Conservation (phyloP, 345 rosid genomes). For the Ricinus communis region DNA sequence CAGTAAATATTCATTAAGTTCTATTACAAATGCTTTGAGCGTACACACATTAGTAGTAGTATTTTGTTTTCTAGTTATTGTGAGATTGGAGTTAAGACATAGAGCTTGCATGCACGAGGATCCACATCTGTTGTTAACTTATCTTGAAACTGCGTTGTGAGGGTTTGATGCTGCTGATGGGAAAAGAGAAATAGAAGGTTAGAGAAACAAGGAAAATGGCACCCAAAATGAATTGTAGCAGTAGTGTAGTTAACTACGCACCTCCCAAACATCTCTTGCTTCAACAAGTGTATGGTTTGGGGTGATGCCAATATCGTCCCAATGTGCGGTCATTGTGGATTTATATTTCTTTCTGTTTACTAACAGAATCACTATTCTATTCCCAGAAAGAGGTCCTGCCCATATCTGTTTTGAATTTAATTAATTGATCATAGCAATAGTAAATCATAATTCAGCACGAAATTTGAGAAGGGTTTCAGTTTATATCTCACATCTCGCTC, state of each 20-base stretch:
- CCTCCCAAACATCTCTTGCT: slow-evolving; percentile 76
- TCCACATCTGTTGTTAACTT: slow-evolving; percentile 45
- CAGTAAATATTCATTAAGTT: no score
- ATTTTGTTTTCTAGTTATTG: no score
- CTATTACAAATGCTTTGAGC: no score
- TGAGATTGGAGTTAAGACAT: slow-evolving; percentile 40
- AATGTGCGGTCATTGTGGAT: slow-evolving; percentile 18
- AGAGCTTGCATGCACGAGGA: slow-evolving; percentile 71
- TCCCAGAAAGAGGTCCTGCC: slow-evolving; percentile 24
- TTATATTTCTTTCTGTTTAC: slow-evolving; percentile 17
- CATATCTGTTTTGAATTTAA: slow-evolving; percentile 19
- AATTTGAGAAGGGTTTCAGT: neutral
- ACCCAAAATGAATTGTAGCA: no score
- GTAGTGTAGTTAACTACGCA: no score
- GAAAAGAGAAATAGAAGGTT: neutral
- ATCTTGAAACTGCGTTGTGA: slow-evolving; percentile 11
- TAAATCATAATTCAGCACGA: no score
- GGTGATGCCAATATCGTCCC: slow-evolving; percentile 47
- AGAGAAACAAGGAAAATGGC: no score
- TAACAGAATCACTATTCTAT: slow-evolving; percentile 10
- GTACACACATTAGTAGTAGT: no score
- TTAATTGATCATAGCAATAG: no score
- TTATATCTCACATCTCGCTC: slow-evolving; percentile 30
- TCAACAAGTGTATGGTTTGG: slow-evolving; percentile 34
- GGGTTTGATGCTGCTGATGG: slow-evolving; percentile 3